A percentile compares a stretch with the other conserved stretches of the same genome.
phyloP scores from a whole-genome alignment of 2,329 filamentous ascomycete species.

The Curvularia spicifera region DNA sequence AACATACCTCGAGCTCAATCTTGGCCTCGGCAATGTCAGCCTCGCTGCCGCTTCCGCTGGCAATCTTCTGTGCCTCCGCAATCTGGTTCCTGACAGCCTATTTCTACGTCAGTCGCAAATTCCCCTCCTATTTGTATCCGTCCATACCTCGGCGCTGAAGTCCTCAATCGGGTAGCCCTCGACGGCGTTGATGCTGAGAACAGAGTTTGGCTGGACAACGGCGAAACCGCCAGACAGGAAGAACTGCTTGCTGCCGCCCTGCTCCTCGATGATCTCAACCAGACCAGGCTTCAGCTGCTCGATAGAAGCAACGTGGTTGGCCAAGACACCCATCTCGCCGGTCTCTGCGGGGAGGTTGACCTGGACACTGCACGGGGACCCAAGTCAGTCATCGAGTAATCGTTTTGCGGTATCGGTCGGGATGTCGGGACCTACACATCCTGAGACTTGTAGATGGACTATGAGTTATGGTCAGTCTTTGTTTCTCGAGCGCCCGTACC shows the following conservation, averaged over 20 bases:
- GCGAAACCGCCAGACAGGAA: conserved; percentile 98
- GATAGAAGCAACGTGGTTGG: conserved; percentile 97
- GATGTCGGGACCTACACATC: conserved; percentile 66
- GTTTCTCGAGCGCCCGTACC: not conserved
- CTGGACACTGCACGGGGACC: conserved; percentile 71
- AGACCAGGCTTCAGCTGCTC: conserved; percentile 98
- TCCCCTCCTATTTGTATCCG: not conserved
- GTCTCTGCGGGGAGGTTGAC: conserved; percentile 99
- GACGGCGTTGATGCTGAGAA: conserved; percentile 96
- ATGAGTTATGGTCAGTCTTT: conserved; percentile 36
- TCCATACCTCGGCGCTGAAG: conserved; percentile 79
- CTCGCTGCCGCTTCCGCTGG: conserved; percentile 87
- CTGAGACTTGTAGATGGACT: conserved; percentile 73
- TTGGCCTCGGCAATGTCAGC: conserved; percentile 98
- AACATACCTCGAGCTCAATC: conserved; percentile 92
- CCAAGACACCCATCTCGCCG: conserved; percentile 98
- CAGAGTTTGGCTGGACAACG: conserved; percentile 91
- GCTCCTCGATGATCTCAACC: conserved; percentile 94
- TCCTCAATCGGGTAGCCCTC: conserved; percentile 95
- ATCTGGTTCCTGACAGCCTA: conserved; percentile 86
- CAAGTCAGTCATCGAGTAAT: conserved; percentile 41
- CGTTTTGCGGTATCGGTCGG: conserved; percentile 33
- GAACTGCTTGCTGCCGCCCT: conserved; percentile 89
- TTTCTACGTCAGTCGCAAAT: conserved; percentile 23
- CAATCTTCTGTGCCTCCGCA: conserved; percentile 94